These are phyloP conservation scores for Myxozyma sirexii DNA, from an alignment of 805 yeast genomes.

Conservation along the genomic window DNA sequence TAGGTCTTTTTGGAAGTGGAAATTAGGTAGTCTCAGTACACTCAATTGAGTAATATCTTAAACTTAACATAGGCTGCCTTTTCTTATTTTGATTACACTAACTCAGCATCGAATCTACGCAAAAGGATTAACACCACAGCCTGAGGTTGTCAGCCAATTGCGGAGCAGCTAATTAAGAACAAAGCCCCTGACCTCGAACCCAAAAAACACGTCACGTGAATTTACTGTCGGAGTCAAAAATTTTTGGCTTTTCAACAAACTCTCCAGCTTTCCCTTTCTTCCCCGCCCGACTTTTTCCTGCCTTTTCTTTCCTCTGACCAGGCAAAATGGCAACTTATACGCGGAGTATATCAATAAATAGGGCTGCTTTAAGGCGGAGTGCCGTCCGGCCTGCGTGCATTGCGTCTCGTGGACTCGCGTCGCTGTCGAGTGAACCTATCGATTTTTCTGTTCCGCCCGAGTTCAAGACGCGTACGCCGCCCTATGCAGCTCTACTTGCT, in stretches of 20 bases:
- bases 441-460: conserved; percentile 56
- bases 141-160: not conserved
- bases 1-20: too few species aligned
- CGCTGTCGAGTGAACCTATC: conserved; percentile 13
- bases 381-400: not conserved
- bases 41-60: too few species aligned
- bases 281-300: not conserved
- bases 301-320: not conserved
- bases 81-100: not conserved
- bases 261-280: not conserved
- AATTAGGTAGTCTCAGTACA: too few species aligned
- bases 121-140: too few species aligned
- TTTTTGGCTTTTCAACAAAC: not conserved
- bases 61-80: too few species aligned
- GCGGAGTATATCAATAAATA: not conserved
- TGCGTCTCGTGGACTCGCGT: conserved; percentile 20
- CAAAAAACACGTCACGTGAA: conserved; percentile 4
- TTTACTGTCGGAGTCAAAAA: not conserved
- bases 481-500: conserved; percentile 48
- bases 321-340: not conserved
- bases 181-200: not conserved
- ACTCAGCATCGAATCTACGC: not conserved
- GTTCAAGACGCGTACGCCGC: conserved; percentile 76
- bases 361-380: not conserved
- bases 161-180: not conserved